Evolutionary conservation across 768 basidiomycete species (phyloP).

Genomic region (Myochromella boudieri): DNA sequence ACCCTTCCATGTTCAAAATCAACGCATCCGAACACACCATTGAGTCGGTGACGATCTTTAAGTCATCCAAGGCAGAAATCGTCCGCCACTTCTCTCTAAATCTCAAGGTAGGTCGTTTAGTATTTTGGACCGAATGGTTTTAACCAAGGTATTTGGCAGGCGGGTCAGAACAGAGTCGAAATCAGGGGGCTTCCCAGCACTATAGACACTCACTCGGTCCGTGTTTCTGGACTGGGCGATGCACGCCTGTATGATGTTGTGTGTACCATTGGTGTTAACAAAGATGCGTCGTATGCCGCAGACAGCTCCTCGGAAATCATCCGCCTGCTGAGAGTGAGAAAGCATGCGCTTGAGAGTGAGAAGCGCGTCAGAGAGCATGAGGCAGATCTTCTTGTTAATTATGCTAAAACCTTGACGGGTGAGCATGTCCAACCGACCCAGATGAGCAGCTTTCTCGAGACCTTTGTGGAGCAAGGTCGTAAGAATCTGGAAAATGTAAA

Average conservation of each 20-base stretch:
- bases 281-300: conserved; percentile 15
- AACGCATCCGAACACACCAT: conserved; percentile 44
- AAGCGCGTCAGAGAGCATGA: conserved; percentile 40
- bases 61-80: conserved; percentile 55
- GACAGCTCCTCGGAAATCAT: conserved; percentile 31
- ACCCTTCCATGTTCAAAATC: conserved; percentile 13
- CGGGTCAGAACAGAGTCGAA: conserved; percentile 51
- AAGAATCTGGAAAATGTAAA: conserved; percentile 32
- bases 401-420: conserved; percentile 42
- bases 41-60: conserved; percentile 57
- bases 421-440: conserved; percentile 38
- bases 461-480: conserved; percentile 37
- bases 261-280: conserved; percentile 35
- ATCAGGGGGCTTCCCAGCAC: conserved; percentile 48
- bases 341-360: conserved; percentile 34
- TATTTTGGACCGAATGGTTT: neutral
- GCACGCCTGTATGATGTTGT: conserved; percentile 56
- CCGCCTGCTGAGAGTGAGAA: conserved; percentile 35
- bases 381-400: conserved; percentile 39
- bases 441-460: conserved; percentile 41
- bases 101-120: conserved; percentile 46
- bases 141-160: conserved; percentile 29
- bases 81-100: conserved; percentile 48
- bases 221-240: conserved; percentile 49
- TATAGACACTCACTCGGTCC: conserved; percentile 51